phyloP scores from a whole-genome alignment of 1,139 yeast species.

The Kodamaea plutei region DNA sequence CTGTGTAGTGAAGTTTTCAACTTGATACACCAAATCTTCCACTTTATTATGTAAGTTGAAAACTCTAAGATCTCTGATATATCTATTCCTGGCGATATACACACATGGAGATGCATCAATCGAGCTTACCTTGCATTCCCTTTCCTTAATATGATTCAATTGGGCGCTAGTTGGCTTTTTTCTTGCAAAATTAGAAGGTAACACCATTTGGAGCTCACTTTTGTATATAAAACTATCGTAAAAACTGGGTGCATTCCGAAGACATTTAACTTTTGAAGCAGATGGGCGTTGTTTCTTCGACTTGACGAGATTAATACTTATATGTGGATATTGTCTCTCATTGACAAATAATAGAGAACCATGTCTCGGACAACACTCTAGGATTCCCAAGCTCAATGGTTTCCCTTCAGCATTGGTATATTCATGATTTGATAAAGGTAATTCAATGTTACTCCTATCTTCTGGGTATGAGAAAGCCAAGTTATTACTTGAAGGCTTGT shows the following conservation, averaged over 20 bases:
- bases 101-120: conserved; percentile 1
- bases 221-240: conserved; percentile 2
- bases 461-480: no score
- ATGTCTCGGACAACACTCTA: conserved; percentile 8
- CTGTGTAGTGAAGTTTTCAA: conserved; percentile 1
- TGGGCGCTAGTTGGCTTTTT: conserved; percentile 1
- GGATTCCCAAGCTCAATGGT: no score
- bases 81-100: conserved; percentile 1
- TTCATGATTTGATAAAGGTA: no score
- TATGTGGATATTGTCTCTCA: conserved; percentile 1
- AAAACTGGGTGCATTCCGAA: background rate
- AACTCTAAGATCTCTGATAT: background rate
- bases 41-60: conserved; percentile 1
- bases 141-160: background rate
- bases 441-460: no score
- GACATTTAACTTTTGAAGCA: conserved; percentile 1
- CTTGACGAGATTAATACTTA: conserved; percentile 2
- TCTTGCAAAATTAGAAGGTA: conserved; percentile 3
- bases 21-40: background rate
- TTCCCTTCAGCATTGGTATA: no score
- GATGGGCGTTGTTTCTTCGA: conserved; percentile 6
- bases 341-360: background rate
- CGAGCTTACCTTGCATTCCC: background rate
- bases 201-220: background rate
- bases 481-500: no score